Evolutionary conservation across 768 basidiomycete genomes (phyloP).

Genomic region (Termitomyces sp.): DNA sequence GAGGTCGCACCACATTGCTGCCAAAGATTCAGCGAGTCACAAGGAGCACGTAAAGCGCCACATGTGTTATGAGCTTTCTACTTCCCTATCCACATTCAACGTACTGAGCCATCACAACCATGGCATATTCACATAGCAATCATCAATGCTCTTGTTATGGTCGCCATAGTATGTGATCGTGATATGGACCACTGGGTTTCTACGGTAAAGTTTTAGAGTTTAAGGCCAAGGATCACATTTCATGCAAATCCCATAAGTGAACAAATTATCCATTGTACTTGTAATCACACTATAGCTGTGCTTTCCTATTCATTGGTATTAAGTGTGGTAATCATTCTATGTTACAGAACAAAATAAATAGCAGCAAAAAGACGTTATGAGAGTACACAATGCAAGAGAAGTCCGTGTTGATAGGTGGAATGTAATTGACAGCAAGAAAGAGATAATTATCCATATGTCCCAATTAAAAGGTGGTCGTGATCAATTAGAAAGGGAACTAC

Average conservation of each 20-base stretch:
- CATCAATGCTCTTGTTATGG: background rate
- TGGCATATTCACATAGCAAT: background rate
- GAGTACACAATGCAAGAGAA: background rate
- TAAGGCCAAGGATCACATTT: background rate
- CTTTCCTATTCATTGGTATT: background rate
- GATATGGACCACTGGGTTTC: too few species aligned
- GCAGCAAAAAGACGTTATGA: background rate
- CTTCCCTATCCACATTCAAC: background rate
- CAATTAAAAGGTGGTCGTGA: background rate
- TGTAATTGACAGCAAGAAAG: background rate
- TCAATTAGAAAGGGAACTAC: background rate
- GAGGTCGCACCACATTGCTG: too few species aligned
- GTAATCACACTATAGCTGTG: background rate
- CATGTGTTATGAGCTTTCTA: background rate
- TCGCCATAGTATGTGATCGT: background rate
- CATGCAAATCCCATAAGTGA: background rate
- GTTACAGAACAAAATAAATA: background rate
- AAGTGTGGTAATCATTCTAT: background rate
- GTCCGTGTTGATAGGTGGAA: background rate
- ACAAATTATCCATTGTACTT: too few species aligned
- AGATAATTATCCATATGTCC: background rate
- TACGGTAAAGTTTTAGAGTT: too few species aligned
- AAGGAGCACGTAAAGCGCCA: background rate
- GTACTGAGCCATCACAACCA: background rate
- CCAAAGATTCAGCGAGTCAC: too few species aligned